A percentile compares a stretch with the other conserved stretches of the same genome.
These are phyloP conservation scores for Aureobasidium lini DNA, from an alignment of 2,329 filamentous ascomycete species.

Conservation along the genomic window DNA sequence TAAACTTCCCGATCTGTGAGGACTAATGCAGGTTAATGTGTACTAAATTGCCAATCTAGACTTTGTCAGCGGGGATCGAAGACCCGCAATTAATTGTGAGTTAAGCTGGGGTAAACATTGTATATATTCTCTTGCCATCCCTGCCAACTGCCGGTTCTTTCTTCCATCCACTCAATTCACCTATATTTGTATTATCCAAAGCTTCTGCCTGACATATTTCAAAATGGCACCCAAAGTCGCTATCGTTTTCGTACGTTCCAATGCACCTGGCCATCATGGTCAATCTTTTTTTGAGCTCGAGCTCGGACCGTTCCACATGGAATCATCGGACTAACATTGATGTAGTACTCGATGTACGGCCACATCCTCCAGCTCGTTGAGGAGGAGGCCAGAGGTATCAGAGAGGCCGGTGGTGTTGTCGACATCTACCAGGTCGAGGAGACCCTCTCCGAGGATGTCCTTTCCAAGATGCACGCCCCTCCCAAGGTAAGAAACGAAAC, in stretches of 20 bases:
- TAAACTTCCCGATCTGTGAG: neutral
- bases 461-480: conserved; percentile 85
- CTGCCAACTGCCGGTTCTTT: neutral
- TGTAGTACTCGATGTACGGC: conserved; percentile 87
- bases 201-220: neutral
- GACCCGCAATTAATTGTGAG: neutral
- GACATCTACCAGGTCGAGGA: conserved; percentile 84
- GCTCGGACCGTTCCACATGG: neutral
- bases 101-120: conserved; percentile 1
- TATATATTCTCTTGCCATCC: conserved; percentile 8
- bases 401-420: conserved; percentile 73
- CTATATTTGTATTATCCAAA: neutral
- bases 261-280: conserved; percentile 8
- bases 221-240: conserved; percentile 40
- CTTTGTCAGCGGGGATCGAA: conserved; percentile 3
- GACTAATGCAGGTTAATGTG: neutral
- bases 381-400: conserved; percentile 84
- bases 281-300: neutral
- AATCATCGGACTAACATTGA: conserved; percentile 1
- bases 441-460: conserved; percentile 76
- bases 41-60: neutral
- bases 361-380: conserved; percentile 79
- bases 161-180: neutral
- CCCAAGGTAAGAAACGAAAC: conserved; percentile 56
- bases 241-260: conserved; percentile 69